These are phyloP conservation scores for Pseudogymnoascus sp. DNA, from an alignment of 2,329 filamentous ascomycete species.

Conservation along the genomic window DNA sequence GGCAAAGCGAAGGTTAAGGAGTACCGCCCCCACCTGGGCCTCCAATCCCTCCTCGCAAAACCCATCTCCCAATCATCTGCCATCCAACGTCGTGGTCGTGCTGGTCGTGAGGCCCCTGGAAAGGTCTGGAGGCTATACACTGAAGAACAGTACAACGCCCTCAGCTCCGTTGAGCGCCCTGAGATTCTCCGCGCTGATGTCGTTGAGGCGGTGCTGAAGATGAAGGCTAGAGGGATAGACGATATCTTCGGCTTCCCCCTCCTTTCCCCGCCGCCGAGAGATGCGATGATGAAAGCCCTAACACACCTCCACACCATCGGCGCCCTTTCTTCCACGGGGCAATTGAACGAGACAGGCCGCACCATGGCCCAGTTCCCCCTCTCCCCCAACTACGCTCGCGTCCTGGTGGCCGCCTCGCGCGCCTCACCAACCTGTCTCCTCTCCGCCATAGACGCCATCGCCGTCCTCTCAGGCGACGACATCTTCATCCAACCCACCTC, in stretches of 20 bases:
- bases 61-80: conserved; percentile 90
- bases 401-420: conserved; percentile 70
- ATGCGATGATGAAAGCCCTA: conserved; percentile 74
- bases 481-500: conserved; percentile 54
- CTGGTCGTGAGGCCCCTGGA: conserved; percentile 83
- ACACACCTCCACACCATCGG: conserved; percentile 72
- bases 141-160: conserved; percentile 59
- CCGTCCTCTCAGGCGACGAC: conserved; percentile 56
- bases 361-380: conserved; percentile 80
- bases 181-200: conserved; percentile 90
- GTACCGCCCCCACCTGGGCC: conserved; percentile 72
- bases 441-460: conserved; percentile 78
- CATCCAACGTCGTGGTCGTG: conserved; percentile 83
- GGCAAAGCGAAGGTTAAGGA: conserved; percentile 94
- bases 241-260: conserved; percentile 79
- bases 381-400: conserved; percentile 70
- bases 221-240: conserved; percentile 84
- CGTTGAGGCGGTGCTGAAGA: conserved; percentile 75
- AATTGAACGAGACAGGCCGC: conserved; percentile 64
- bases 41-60: conserved; percentile 85
- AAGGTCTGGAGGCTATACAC: conserved; percentile 90
- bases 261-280: conserved; percentile 69
- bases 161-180: conserved; percentile 69
- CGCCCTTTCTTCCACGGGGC: conserved; percentile 63
- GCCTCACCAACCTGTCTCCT: conserved; percentile 65